Conservation (phyloP, 2,329 filamentous ascomycete genomes). For the Xylariaceae sp. region DNA sequence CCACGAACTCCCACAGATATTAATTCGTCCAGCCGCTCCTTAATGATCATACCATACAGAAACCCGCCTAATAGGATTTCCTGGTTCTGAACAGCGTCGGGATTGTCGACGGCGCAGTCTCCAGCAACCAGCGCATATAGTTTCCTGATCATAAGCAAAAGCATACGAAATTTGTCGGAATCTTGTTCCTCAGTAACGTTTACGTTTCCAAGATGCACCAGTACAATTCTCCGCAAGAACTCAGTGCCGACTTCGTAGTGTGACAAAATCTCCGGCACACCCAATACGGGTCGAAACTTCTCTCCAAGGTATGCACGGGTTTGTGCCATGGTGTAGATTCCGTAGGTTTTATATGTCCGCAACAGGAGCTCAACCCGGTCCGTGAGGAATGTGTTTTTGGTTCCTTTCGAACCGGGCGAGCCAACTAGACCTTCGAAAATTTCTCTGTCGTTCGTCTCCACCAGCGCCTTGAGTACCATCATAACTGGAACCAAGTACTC, state of each 20-base stretch:
- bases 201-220: slow-evolving; percentile 87
- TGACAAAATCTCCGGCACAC: slow-evolving; percentile 79
- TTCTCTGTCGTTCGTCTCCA: slow-evolving; percentile 94
- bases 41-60: slow-evolving; percentile 91
- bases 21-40: slow-evolving; percentile 92
- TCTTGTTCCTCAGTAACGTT: slow-evolving; percentile 84
- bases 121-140: slow-evolving; percentile 91
- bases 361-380: slow-evolving; percentile 91
- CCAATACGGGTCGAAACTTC: slow-evolving; percentile 88
- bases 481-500: slow-evolving; percentile 95
- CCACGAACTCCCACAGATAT: slow-evolving; percentile 58
- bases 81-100: slow-evolving; percentile 94
- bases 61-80: slow-evolving; percentile 93
- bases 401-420: slow-evolving; percentile 71
- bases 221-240: slow-evolving; percentile 84
- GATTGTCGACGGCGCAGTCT: slow-evolving; percentile 92
- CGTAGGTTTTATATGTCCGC: slow-evolving; percentile 90
- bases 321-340: slow-evolving; percentile 77
- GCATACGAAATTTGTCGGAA: slow-evolving; percentile 88
- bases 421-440: slow-evolving; percentile 95
- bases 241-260: slow-evolving; percentile 90
- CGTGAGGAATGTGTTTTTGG: slow-evolving; percentile 89
- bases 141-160: slow-evolving; percentile 96
- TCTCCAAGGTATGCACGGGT: slow-evolving; percentile 85
- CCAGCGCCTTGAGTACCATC: slow-evolving; percentile 94